Evolutionary conservation across 2,329 filamentous ascomycete species (phyloP).

Genomic region (Fusarium sp.): DNA sequence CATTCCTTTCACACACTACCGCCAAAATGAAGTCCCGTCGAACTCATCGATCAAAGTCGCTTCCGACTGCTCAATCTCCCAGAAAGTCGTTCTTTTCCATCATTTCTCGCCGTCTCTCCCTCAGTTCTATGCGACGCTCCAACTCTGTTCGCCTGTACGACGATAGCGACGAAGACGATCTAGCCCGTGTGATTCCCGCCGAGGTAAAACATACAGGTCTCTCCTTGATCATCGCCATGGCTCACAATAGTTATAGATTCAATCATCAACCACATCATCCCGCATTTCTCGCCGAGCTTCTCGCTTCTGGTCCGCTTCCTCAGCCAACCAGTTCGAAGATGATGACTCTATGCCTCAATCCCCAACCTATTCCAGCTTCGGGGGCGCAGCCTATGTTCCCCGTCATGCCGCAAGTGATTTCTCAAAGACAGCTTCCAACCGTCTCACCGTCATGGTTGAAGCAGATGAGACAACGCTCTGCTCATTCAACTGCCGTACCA

Average conservation of each 20-base stretch:
- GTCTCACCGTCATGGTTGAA: slow-evolving; percentile 38
- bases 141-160: slow-evolving; percentile 32
- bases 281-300: slow-evolving; percentile 42
- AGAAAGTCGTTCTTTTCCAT: slow-evolving; percentile 35
- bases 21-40: slow-evolving; percentile 33
- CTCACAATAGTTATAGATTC: slow-evolving; percentile 17
- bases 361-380: slow-evolving; percentile 19
- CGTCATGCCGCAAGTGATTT: slow-evolving; percentile 53
- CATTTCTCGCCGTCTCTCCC: slow-evolving; percentile 34
- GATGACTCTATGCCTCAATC: slow-evolving; percentile 14
- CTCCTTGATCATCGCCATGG: no score
- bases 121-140: slow-evolving; percentile 17
- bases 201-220: slow-evolving; percentile 11
- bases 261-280: slow-evolving; percentile 9
- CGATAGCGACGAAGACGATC: slow-evolving; percentile 28
- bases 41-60: slow-evolving; percentile 34
- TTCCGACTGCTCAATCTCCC: slow-evolving; percentile 16
- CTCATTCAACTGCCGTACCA: slow-evolving; percentile 31
- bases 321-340: slow-evolving; percentile 40
- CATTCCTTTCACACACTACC: not conserved
- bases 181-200: slow-evolving; percentile 12
- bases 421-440: slow-evolving; percentile 41
- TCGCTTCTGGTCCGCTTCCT: slow-evolving; percentile 44
- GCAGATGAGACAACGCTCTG: slow-evolving; percentile 45
- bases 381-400: slow-evolving; percentile 47